A percentile compares a stretch with the other conserved stretches of the same genome.
These are phyloP conservation scores for Calonectria montana DNA, from an alignment of 2,329 filamentous ascomycete genomes.

Conservation along the genomic window DNA sequence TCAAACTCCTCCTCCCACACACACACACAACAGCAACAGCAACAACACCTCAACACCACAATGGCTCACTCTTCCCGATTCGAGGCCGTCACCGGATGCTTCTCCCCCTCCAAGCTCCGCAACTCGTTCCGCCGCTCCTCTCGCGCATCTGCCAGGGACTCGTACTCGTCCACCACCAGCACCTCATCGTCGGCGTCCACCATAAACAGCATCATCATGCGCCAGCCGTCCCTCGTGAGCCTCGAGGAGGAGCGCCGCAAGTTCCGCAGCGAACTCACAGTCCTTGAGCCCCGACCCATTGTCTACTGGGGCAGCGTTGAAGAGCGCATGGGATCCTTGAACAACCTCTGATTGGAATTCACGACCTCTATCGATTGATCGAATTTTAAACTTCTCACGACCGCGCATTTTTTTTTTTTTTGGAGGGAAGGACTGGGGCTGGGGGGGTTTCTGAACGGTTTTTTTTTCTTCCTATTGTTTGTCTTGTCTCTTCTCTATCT, in stretches of 20 bases:
- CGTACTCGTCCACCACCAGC: slow-evolving; percentile 58
- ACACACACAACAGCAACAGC: not conserved
- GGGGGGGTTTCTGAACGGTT: not conserved
- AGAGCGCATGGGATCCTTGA: slow-evolving; percentile 62
- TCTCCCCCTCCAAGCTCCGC: slow-evolving; percentile 61
- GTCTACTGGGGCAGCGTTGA: slow-evolving; percentile 74
- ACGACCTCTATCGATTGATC: not conserved
- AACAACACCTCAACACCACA: slow-evolving; percentile 1
- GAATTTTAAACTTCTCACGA: not conserved
- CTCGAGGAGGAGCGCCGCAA: slow-evolving; percentile 67
- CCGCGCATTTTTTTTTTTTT: not conserved
- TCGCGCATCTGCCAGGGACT: slow-evolving; percentile 48
- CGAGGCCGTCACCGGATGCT: slow-evolving; percentile 62
- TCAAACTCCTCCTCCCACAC: not conserved
- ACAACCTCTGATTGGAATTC: slow-evolving; percentile 36
- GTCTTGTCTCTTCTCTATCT: not conserved
- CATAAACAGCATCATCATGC: slow-evolving; percentile 69
- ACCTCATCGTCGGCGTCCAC: slow-evolving; percentile 59
- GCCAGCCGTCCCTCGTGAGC: slow-evolving; percentile 67
- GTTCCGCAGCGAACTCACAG: slow-evolving; percentile 64
- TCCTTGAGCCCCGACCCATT: slow-evolving; percentile 71
- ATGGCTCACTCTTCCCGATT: slow-evolving; percentile 54
- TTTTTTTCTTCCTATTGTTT: not conserved
- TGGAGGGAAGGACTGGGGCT: not conserved
- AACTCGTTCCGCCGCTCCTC: slow-evolving; percentile 65